Evolutionary conservation across 495 filamentous ascomycete species (phyloP), one percentile per base, ranked within the genome.

Genomic region (Trichoderma gamsii): DNA sequence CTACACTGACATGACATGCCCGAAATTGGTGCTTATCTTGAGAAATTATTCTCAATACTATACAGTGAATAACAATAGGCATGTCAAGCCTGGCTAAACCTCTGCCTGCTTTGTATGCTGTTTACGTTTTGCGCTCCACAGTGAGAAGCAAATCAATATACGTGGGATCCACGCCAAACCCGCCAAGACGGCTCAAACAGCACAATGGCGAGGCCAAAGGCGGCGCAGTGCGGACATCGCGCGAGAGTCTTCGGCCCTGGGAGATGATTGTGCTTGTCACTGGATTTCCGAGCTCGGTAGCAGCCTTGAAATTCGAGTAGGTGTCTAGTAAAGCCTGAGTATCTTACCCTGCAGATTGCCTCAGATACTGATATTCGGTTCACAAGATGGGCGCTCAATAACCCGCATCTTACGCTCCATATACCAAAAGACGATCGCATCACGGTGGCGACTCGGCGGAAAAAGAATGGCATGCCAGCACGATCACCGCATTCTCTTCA

Each of bases 261-360:
- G 91, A 98, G 74, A 97, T 99, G 92, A 82, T 88, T 1, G 87
- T 87, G 41, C 83, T 97, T 7, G 92, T 98, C 1, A 88, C 90
- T 3, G 95, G 96, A 0, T 99, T 99, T 71, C 91, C 90, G 16
- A 92, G 89, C 66, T 87, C 88, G 71, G 86, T 92, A 23, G 92
- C 91, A 2, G 95, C 96, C 4, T 77, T 99, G 69, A 95, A 98
- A 73, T 99, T 99, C 72, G 95, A 99, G 92, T 97, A 84, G 70
- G 90, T 80, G 46, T n/a, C 41, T 21, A 21, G 11, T 1, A 9
- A n/a, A 16, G n/a, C 44, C 44, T 52, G 49, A 0, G 69, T 44
- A n/a, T 52, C 69, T 69, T 44, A n/a, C 52, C 69, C 23, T 67
- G 27, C 46, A 66, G 21, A 9, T 63, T 27, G n/a, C 23, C 18